Base-by-base conservation (phyloP, 2,329 filamentous ascomycete species). In the Myriosclerotinia duriaeana region DNA sequence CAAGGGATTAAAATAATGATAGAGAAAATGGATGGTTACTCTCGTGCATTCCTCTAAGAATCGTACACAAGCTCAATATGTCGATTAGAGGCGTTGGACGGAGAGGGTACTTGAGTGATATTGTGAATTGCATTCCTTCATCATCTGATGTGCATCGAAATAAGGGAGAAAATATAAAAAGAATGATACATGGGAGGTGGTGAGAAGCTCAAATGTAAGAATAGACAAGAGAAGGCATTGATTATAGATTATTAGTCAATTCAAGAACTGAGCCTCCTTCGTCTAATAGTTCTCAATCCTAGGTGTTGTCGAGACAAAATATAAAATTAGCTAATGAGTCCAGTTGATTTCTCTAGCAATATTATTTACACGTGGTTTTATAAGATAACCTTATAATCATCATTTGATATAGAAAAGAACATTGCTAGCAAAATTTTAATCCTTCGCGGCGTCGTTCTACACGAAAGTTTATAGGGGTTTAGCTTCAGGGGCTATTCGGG, bases 381-480 rank as follows among this genome's bases (percentile, higher is more conserved):
- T 22, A 50, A 42, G 34, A 60, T 36, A 36, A 40, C 30, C 22
- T 30, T 42, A 7, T 60, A 22, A 34, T 38, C 2, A 17, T 53
- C 54, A 36, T 52, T 36, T 17, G 9, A n/a, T 42, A n/a, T 44
- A 17, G 30, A n/a, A n/a, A 22, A 34, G 30, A 15, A 34, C 7
- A 17, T 60, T 22, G 11, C n/a, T 5, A 26, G 30, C 30, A 60
- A 38, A 50, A 60, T 7, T 12, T 60, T 17, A 42, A 65, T 65
- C 63, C 63, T 65, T 65, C 56, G 36, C 63, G 54, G 63, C 63
- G 44, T 53, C 34, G 44, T 42, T 60, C 40, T 60, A 26, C 20
- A 59, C 4, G 22, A 42, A 42, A 60, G 53, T 11, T 50, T 30
- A 48, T 38, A 65, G 15, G 44, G 15, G 63, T 59, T 42, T 59